phyloP scores from a whole-genome alignment of 1,284 basidiomycete genomes.

The Abortiporus biennis region DNA sequence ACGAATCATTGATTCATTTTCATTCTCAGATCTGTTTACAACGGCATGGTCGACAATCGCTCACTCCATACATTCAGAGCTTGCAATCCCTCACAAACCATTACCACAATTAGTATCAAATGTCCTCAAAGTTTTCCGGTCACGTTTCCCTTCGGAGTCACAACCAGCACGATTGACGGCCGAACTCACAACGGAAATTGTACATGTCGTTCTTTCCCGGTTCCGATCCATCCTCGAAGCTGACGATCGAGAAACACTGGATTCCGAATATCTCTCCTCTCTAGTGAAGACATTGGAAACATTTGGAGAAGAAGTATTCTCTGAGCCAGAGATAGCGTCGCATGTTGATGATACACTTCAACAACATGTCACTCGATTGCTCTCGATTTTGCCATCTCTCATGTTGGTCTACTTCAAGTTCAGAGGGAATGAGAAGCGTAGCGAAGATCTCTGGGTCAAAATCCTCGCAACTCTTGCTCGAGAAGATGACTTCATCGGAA shows the following conservation, averaged over 20 bases:
- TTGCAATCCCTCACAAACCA: conserved; percentile 12
- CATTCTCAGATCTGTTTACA: conserved; percentile 33
- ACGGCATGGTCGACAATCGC: conserved; percentile 39
- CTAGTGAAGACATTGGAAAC: conserved; percentile 34
- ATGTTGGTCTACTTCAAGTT: conserved; percentile 43
- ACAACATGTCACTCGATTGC: conserved; percentile 32
- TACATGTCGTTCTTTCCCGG: conserved; percentile 21
- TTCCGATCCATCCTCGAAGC: conserved; percentile 23
- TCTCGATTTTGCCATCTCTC: conserved; percentile 35
- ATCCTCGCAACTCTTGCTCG: conserved; percentile 31
- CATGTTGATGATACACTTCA: conserved; percentile 39
- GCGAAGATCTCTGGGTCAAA: conserved; percentile 36
- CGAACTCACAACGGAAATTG: conserved; percentile 20
- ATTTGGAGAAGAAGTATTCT: conserved; percentile 37
- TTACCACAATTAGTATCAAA: conserved; percentile 32
- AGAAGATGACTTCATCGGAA: conserved; percentile 20
- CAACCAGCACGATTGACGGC: conserved; percentile 22
- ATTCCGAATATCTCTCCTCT: conserved; percentile 12
- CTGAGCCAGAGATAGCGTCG: conserved; percentile 31
- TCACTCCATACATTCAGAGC: conserved; percentile 17
- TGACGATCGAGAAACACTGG: conserved; percentile 12
- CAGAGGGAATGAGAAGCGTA: conserved; percentile 29
- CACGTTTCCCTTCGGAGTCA: conserved; percentile 22
- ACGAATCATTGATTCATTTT: conserved; percentile 5
- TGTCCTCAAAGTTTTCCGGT: conserved; percentile 36